Conservation (phyloP, 2,329 filamentous ascomycete species). For the Penicillium crustosum region DNA sequence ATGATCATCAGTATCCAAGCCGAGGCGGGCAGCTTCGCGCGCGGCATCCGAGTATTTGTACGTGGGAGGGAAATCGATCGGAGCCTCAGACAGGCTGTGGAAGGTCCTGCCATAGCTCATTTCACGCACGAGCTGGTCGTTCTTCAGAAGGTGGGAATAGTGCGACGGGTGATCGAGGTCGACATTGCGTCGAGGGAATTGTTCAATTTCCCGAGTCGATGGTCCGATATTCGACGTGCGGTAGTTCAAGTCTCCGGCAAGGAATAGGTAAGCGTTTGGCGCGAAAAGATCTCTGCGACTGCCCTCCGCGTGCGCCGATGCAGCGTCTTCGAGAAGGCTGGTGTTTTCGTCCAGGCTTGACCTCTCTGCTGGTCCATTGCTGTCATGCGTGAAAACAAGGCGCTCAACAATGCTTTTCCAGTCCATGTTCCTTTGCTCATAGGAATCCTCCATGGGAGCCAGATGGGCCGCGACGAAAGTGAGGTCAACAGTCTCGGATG, state of each 20-base stretch:
- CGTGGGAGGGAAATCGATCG: conserved; percentile 80
- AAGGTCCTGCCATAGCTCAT: conserved; percentile 66
- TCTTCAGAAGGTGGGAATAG: conserved; percentile 64
- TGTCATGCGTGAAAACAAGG: conserved; percentile 64
- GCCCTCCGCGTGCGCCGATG: conserved; percentile 31
- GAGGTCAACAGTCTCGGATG: conserved; percentile 59
- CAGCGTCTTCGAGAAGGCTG: conserved; percentile 31
- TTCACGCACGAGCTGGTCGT: conserved; percentile 79
- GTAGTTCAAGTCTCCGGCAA: conserved; percentile 94
- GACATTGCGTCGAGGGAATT: conserved; percentile 63
- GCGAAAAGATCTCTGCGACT: conserved; percentile 62
- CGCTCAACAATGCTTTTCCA: conserved; percentile 82
- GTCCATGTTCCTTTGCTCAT: conserved; percentile 75
- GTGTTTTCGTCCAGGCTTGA: conserved; percentile 31
- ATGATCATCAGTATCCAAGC: conserved; percentile 34
- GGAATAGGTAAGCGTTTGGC: conserved; percentile 73
- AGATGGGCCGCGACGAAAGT: conserved; percentile 89
- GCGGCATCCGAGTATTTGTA: conserved; percentile 74
- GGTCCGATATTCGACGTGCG: conserved; percentile 72
- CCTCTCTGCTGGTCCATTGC: conserved; percentile 7
- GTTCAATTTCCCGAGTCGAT: conserved; percentile 53
- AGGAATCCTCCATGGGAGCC: conserved; percentile 79
- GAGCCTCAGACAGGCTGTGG: conserved; percentile 73
- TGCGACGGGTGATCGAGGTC: conserved; percentile 56
- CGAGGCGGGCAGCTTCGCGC: conserved; percentile 36